Evolutionary conservation across 1,284 basidiomycete genomes (phyloP), one percentile per base, ranked within the genome.

Genomic region (Apiotrichum laibachii): DNA sequence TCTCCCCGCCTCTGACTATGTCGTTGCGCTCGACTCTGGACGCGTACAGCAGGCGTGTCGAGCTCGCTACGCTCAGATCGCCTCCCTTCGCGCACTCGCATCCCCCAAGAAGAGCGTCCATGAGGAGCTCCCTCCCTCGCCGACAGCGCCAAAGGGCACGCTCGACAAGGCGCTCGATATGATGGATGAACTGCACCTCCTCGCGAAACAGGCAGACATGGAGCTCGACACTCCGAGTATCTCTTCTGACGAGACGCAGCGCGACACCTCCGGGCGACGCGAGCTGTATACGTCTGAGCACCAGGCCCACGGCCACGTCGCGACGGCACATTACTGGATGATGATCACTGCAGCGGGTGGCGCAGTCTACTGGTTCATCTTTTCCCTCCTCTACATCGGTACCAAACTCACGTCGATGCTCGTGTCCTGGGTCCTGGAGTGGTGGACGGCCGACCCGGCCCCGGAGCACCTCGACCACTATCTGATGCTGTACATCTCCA

Each of bases 261-360:
- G 33, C 9, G 57, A 49, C 42, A 52, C 50, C 10, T 42, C 50
- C 19, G 57, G 33, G 10, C 43, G 37, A 6, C 57, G 63, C 26
- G 55, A 43, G 21, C 51, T 92, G 56, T 87, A 89, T 71, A 83
- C 86, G 42, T 83, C 89, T 73, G 88, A 90, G 35, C 82, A 88
- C 57, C 88, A 88, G 10, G 72, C 71, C 11, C 83, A 89, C 35
- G 84, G 77, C 2, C 67, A 71, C 22, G 75, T 79, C 11, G 51
- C 61, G 4, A 33, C 46, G 1, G 67, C 56, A 21, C 71, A 76
- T 53, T 79, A 77, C 60, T 58, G 62, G 56, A 65, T 77, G 33
- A 59, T 79, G 22, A 60, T 77, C 55, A 34, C 45, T n/a, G 62
- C 72, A 3, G 73, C 71, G 0, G 80, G 81, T 16, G 77, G 80